Evolutionary conservation across 2,329 filamentous ascomycete species (phyloP), one percentile per base, ranked within the genome.

Genomic region (Aaosphaeria pasadenensis): DNA sequence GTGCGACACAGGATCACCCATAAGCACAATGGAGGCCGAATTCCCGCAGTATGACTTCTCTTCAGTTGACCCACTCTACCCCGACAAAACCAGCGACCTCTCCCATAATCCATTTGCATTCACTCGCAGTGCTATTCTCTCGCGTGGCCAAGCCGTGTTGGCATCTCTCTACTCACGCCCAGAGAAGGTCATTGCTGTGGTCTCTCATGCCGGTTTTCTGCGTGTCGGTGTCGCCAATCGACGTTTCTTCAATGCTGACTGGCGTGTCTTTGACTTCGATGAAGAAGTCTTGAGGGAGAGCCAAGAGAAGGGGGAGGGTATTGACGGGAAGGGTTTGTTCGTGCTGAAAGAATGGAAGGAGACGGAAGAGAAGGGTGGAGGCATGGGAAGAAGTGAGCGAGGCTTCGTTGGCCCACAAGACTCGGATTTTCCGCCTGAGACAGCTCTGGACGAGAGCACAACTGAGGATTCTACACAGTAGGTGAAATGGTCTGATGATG

Each of bases 201-300:
- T 88, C 4, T 81, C 80, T 1, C 84, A 87, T 67, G 82, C 84
- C 2, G 82, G 78, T 0, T 87, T 87, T 62, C 57, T 87, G 52
- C 71, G 83, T n/a, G 63, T 74, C 3, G 81, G 76, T 6, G 76
- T 87, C 6, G 77, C 74, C 6, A 78, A 82, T 39, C 60, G 64
- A 24, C 57, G 64, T 45, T 74, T 68, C 48, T 79, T 77, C 61
- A 87, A 87, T 52, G 80, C 79, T 7, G 84, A 87, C 57, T 87
- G 83, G 64, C 77, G 84, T 9, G 71, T 86, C 30, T 87, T 86
- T 57, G 76, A 81, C 13, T 82, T 83, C 54, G 73, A 66, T 2
- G 67, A 67, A 5, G 67, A 62, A 3, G 76, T 81, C 60, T 75
- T 77, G 60, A 69, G 74, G 44, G 67, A 69, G 54, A 77, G 71